Percentiles rank a stretch among this genome's conserved stretches.
phyloP scores from a whole-genome alignment of 352 stramenopile species.

The Globisporangium splendens region DNA sequence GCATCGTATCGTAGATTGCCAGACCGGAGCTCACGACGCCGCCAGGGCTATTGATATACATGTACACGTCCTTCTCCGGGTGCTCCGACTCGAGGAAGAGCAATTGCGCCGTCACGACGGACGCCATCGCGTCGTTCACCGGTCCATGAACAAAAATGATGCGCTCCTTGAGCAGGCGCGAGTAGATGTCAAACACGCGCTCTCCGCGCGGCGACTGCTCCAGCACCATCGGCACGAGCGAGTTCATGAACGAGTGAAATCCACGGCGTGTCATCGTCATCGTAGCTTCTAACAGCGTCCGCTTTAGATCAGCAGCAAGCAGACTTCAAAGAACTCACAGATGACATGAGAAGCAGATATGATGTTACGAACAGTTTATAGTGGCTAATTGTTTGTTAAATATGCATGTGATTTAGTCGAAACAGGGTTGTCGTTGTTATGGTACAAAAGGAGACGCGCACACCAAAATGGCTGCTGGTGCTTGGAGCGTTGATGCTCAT shows the following conservation, averaged over 20 bases:
- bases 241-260: slow-evolving; percentile 56
- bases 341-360: no score
- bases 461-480: no score
- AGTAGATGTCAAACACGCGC: slow-evolving; percentile 98
- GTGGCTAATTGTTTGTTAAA: no score
- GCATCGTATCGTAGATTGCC: slow-evolving; percentile 99
- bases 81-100: slow-evolving; percentile 97
- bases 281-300: no score
- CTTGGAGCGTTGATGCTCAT: no score
- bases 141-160: slow-evolving; percentile 97
- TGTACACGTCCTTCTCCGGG: slow-evolving; percentile 96
- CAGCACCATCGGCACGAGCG: slow-evolving; percentile 92
- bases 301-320: no score
- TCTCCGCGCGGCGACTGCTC: slow-evolving; percentile 92
- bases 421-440: no score
- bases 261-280: slow-evolving; percentile 26
- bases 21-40: slow-evolving; percentile 96
- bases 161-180: slow-evolving; percentile 95
- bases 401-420: no score
- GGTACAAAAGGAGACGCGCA: no score
- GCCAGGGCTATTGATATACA: slow-evolving; percentile 99
- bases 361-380: no score
- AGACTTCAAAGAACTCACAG: no score
- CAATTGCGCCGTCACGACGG: slow-evolving; percentile 79
- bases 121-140: slow-evolving; percentile 87